Conservation (phyloP, 78 protist genomes). For the Goniomonas avonlea region DNA sequence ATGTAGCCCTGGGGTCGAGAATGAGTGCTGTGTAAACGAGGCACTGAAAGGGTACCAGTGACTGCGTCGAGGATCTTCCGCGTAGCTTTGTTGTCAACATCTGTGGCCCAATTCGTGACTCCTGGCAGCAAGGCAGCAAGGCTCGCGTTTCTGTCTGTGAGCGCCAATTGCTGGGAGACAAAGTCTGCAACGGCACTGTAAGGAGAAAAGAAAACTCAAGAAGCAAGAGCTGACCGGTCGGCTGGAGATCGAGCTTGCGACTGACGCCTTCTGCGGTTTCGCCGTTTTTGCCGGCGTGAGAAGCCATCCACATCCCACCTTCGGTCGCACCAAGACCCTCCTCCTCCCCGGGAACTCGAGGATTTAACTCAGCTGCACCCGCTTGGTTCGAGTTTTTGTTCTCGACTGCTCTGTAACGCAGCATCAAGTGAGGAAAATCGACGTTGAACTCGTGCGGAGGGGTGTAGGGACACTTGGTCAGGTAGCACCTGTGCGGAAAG, state of each 20-base stretch:
- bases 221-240: background rate
- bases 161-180: too few relatives aligned
- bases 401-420: slow-evolving; percentile 9
- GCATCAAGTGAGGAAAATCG: background rate
- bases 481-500: too few relatives aligned
- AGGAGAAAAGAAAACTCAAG: too few relatives aligned
- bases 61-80: too few relatives aligned
- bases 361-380: background rate
- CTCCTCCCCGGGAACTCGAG: background rate
- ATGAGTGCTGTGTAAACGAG: too few relatives aligned
- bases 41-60: too few relatives aligned
- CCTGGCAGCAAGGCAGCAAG: too few relatives aligned
- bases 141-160: too few relatives aligned
- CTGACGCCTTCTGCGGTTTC: background rate
- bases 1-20: background rate
- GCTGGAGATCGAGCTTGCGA: background rate
- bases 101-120: too few relatives aligned
- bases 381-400: background rate
- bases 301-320: background rate
- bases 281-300: background rate
- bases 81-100: too few relatives aligned
- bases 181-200: too few relatives aligned
- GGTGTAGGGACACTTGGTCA: slow-evolving; percentile 10
- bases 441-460: slow-evolving; percentile 18
- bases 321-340: background rate